Base-by-base conservation (phyloP, 495 filamentous ascomycete genomes). In the Beverwykella pulmonaria region DNA sequence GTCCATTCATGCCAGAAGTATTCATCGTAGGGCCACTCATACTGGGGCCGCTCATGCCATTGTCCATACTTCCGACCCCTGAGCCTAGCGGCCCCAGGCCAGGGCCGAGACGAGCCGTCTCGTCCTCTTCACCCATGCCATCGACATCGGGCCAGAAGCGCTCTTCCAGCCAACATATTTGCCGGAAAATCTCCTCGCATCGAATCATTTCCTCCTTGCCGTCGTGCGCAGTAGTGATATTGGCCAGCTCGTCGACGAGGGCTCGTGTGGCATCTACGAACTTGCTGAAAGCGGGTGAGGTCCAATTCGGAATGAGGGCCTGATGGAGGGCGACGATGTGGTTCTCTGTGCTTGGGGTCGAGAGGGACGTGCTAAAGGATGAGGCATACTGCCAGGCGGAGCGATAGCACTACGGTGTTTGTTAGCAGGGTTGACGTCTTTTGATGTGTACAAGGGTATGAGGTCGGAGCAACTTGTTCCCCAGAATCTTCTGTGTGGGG, bases 271-370 rank as follows among this genome's bases (percentile, higher is more conserved):
- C 75, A 39, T 77, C 76, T 27, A 79, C 77, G 66, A 79, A 79
- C 53, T 78, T 74, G 60, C 41, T 55, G 63, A 79, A 79, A 46
- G 73, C 76, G 7, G 71, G 59, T 1, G 77, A 77, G 10, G 77
- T 78, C 77, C 77, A 79, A 63, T 79, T 79, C 20, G 77, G 77
- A 27, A 79, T 79, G 20, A 79, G 71, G 20, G 74, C 74, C 58
- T 79, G 75, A 57, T 78, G 77, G 6, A 79, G 75, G 14, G 77
- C 75, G n/a, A 71, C 61, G 32, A 74, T 75, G 68, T 78, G 76
- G 20, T 62, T 60, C 46, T 72, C 71, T 25, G 63, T 71, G 29
- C 64, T 46, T 34, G 66, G 59, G 7, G 64, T 71, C 44, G 67
- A 68, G 27, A 76, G 67, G 20, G 71, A 61, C 32, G 39, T 55